phyloP scores from a whole-genome alignment of 352 stramenopile genomes.

The Phytopythium helicoides region DNA sequence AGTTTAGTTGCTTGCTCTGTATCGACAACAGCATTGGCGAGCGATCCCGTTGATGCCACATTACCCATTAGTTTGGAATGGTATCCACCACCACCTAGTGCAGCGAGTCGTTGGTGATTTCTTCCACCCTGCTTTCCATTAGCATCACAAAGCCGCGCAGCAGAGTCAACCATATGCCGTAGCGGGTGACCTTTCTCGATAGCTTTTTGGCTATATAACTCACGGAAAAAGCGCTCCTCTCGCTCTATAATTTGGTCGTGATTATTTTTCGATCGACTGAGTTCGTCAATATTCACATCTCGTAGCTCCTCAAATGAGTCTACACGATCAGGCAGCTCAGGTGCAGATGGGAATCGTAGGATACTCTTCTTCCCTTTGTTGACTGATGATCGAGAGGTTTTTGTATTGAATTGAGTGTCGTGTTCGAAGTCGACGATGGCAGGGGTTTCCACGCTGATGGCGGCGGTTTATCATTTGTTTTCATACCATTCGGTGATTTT shows the following conservation, averaged over 20 bases:
- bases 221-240: conserved; percentile 71
- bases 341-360: conserved; percentile 31
- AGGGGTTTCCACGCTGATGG: conserved; percentile 64
- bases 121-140: conserved; percentile 14
- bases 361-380: conserved; percentile 20
- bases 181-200: conserved; percentile 49
- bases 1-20: conserved; percentile 19
- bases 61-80: conserved; percentile 20
- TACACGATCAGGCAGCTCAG: conserved; percentile 57
- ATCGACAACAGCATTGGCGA: conserved; percentile 43
- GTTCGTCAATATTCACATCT: conserved; percentile 13
- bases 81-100: conserved; percentile 28
- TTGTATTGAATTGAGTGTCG: neutral
- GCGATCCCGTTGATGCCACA: conserved; percentile 34
- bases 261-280: neutral
- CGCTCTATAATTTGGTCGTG: conserved; percentile 19
- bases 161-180: conserved; percentile 72
- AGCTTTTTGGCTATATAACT: conserved; percentile 61
- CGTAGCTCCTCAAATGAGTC: conserved; percentile 48
- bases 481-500: conserved; percentile 7
- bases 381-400: neutral
- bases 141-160: conserved; percentile 34
- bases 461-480: conserved; percentile 33
- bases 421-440: neutral
- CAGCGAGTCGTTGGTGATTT: conserved; percentile 39